Percentiles rank a stretch among this genome's conserved stretches.
These are phyloP conservation scores for Serendipita vermifera DNA, from an alignment of 768 basidiomycete genomes.

Conservation along the genomic window DNA sequence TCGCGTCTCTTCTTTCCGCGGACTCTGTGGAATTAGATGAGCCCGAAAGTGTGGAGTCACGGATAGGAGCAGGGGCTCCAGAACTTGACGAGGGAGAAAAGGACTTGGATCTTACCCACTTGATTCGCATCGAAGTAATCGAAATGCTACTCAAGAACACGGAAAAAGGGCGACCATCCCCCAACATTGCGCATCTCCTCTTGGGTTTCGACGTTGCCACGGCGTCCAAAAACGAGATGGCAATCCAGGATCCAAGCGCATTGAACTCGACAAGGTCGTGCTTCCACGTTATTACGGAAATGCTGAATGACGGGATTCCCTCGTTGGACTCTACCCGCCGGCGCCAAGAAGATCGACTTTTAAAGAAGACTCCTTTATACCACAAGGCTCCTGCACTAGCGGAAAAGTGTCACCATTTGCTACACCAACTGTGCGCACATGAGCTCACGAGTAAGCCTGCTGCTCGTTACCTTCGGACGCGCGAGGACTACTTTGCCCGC, in stretches of 20 bases:
- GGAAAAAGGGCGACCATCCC: constrained; percentile 43
- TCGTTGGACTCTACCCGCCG: constrained; percentile 21
- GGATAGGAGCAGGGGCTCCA: constrained; percentile 63
- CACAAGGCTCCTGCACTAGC: constrained; percentile 54
- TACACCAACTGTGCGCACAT: constrained; percentile 82
- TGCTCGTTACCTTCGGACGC: constrained; percentile 73
- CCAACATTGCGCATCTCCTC: constrained; percentile 80
- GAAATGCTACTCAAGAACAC: constrained; percentile 75
- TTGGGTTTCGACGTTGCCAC: constrained; percentile 51
- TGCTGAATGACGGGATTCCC: constrained; percentile 63
- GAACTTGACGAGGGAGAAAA: constrained; percentile 37
- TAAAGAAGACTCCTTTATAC: constrained; percentile 17
- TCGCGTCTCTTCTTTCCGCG: constrained; percentile 47
- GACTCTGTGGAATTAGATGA: constrained; percentile 46
- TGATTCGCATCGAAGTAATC: constrained; percentile 62
- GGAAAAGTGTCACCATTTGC: constrained; percentile 69
- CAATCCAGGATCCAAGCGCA: constrained; percentile 68
- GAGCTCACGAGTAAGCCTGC: constrained; percentile 66
- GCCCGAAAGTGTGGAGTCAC: constrained; percentile 46
- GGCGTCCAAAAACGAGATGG: constrained; percentile 35
- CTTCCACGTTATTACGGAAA: constrained; percentile 67
- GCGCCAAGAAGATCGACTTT: constrained; percentile 1
- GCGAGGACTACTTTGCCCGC: constrained; percentile 78
- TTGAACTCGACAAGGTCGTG: constrained; percentile 56
- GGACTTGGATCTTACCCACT: constrained; percentile 33